These are phyloP conservation scores for Cicer chorassanicum DNA, from an alignment of 306 rosid genomes.

Conservation along the genomic window DNA sequence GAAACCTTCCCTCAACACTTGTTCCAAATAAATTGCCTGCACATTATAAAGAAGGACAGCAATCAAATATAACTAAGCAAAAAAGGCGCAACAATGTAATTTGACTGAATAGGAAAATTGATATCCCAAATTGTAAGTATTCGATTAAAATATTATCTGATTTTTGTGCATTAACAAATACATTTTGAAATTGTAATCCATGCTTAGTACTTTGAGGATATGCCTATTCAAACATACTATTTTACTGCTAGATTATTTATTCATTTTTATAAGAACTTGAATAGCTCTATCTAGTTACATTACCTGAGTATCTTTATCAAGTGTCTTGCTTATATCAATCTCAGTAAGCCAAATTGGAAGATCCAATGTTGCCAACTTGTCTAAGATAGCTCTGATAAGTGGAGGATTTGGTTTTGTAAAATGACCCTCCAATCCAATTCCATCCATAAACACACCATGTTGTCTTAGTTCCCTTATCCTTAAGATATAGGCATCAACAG, in stretches of 20 bases:
- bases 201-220: too few relatives aligned
- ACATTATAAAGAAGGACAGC: not conserved
- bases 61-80: not conserved
- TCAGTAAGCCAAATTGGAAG: slow-evolving; percentile 94
- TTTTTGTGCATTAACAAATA: too few relatives aligned
- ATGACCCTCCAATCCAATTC: slow-evolving; percentile 91
- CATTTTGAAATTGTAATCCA: too few relatives aligned
- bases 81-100: not conserved
- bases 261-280: not conserved
- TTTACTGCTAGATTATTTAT: not conserved
- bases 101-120: too few relatives aligned
- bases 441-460: slow-evolving; percentile 77
- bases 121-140: too few relatives aligned
- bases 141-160: too few relatives aligned
- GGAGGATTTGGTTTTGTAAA: slow-evolving; percentile 75
- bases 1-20: slow-evolving; percentile 83
- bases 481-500: slow-evolving; percentile 69
- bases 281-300: not conserved
- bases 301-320: slow-evolving; percentile 70
- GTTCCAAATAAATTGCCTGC: slow-evolving; percentile 75
- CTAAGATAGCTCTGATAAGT: slow-evolving; percentile 76
- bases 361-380: slow-evolving; percentile 81
- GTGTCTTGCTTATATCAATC: slow-evolving; percentile 77
- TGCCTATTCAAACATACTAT: too few relatives aligned
- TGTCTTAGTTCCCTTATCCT: slow-evolving; percentile 58